Base-by-base conservation (phyloP, 805 yeast species). In the Myxozyma kluyveri region DNA sequence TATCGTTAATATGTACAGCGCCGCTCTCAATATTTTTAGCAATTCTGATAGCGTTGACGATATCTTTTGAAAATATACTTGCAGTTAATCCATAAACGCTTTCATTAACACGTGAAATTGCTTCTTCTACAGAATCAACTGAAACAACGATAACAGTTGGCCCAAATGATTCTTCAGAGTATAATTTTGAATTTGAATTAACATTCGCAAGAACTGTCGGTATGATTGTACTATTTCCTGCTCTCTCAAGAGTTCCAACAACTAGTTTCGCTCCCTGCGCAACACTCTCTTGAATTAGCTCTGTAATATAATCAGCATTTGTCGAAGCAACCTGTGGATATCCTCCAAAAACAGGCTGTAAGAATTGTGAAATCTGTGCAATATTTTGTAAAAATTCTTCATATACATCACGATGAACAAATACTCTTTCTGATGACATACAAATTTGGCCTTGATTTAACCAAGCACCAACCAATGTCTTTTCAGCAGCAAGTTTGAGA, bases 381-480 rank as follows among this genome's bases (percentile, higher is more conserved):
- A 83, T 77, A 54, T 76, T 76, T 14, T 67, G 70, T 47, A 85
- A 70, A 62, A 88, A 77, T 61, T 77, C 75, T 60, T 84, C 87
- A 72, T 85, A 85, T 63, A 85, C 74, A 47, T 78, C 80, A 59
- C 79, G 85, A 70, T 87, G 89, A 54, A 88, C 83, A 71, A 85
- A 87, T 57, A 87, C 79, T 70, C 96, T 83, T 58, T 95, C 88
- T 68, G 95, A 93, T 24, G 96, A 91, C 73, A 91, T 85, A 74
- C 96, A 88, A 54, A 86, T 90, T 73, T 88, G 96, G 74, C 96
- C 96, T 52, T 95, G 83, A 74, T 88, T 88, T 78, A 77, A 86
- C 74, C 83, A 82, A 60, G 88, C 86, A 72, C 95, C 95, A 46
- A 77, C 74, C 54, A 86, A 77, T 60, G 86, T 77, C 67, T 78